Evolutionary conservation across 345 rosid species (phyloP).

Genomic region (Dipteronia dyeriana): DNA sequence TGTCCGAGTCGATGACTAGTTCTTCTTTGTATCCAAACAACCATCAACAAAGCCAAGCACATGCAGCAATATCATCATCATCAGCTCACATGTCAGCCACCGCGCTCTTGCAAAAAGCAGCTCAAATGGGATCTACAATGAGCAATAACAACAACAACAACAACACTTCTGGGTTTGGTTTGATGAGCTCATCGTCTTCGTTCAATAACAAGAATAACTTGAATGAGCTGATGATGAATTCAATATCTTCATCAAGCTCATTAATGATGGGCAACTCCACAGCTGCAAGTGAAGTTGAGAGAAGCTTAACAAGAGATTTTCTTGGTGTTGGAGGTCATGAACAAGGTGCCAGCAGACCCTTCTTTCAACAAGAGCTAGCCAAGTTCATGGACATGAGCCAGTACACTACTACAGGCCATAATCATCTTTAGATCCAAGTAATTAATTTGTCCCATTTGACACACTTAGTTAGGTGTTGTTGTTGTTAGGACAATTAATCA

Average conservation of each 20-base stretch:
- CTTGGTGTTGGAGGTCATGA: conserved; percentile 43
- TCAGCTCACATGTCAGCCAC: conserved; percentile 74
- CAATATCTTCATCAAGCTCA: conserved; percentile 17
- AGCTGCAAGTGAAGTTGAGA: conserved; percentile 24
- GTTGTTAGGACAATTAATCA: not conserved
- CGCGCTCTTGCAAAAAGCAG: conserved; percentile 82
- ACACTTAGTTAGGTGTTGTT: not conserved
- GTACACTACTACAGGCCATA: conserved; percentile 11
- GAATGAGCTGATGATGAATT: conserved; percentile 26
- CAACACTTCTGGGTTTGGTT: conserved; percentile 24
- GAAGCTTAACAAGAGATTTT: conserved; percentile 43
- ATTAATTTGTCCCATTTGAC: not conserved
- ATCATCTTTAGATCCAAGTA: not conserved
- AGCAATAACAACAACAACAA: conserved; percentile 24
- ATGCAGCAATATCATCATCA: not conserved
- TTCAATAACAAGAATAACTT: conserved; percentile 21
- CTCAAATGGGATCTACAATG: conserved; percentile 83
- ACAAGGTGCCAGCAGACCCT: conserved; percentile 27
- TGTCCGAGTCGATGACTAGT: conserved; percentile 28
- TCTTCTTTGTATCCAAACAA: conserved; percentile 30
- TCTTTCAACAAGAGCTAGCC: conserved; percentile 30
- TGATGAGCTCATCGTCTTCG: conserved; percentile 27
- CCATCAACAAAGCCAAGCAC: conserved; percentile 18
- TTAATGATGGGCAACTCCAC: conserved; percentile 8
- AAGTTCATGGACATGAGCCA: conserved; percentile 28